Evolutionary conservation across 148 eudicot species (phyloP).

Genomic region (Limonium bicolor): DNA sequence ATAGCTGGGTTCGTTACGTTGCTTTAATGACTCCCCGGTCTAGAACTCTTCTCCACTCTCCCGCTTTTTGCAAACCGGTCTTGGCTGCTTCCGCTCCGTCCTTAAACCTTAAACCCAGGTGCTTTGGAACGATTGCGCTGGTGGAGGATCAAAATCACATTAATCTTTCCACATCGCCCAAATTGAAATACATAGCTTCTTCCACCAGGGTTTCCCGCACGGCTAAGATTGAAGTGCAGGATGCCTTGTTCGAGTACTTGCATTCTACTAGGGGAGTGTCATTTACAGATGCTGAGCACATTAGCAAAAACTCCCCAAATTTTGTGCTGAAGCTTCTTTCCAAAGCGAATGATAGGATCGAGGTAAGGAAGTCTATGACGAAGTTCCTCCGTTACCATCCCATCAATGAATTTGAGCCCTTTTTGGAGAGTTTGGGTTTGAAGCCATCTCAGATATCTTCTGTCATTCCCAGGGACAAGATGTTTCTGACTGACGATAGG

Average conservation of each 20-base stretch:
- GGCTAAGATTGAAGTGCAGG: neutral
- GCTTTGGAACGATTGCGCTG: no score
- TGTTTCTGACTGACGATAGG: neutral
- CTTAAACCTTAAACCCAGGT: no score
- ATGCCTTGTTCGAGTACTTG: constrained; percentile 3
- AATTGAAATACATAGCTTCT: no score
- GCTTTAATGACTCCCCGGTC: no score
- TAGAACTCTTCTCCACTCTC: no score
- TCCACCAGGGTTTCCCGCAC: no score
- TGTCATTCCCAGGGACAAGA: constrained; percentile 1
- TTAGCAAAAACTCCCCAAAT: neutral
- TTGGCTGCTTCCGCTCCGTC: no score
- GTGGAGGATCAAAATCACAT: no score
- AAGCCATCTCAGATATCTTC: neutral
- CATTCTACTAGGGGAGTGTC: constrained; percentile 2
- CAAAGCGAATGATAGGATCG: neutral
- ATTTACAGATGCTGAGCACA: constrained; percentile 5
- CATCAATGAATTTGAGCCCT: constrained; percentile 5
- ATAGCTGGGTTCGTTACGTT: no score
- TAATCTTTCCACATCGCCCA: no score
- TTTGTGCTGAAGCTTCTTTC: constrained; percentile 1
- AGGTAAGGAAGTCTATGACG: neutral
- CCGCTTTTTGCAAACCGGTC: no score
- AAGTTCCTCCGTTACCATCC: neutral
- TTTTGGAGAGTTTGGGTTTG: constrained; percentile 6